Conservation (phyloP, 1,284 basidiomycete genomes). For the Trichosporon sp. region DNA sequence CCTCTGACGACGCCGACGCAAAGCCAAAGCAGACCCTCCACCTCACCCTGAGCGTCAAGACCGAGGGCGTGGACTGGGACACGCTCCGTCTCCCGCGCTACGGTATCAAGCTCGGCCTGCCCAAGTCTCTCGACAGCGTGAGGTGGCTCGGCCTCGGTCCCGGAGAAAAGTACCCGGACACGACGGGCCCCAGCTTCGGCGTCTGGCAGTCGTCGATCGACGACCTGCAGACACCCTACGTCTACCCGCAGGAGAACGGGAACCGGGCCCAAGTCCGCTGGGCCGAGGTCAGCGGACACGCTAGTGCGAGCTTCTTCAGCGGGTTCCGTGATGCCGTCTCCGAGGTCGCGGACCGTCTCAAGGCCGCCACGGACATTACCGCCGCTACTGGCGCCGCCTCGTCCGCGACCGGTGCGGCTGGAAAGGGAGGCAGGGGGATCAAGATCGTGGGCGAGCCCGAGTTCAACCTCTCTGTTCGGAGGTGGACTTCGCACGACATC, state of each 20-base stretch:
- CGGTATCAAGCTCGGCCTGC: conserved; percentile 30
- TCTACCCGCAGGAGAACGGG: conserved; percentile 38
- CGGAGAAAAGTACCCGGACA: conserved; percentile 34
- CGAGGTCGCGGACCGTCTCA: background rate
- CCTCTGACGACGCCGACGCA: background rate
- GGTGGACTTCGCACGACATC: conserved; percentile 31
- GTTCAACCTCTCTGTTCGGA: conserved; percentile 29
- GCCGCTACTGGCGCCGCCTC: background rate
- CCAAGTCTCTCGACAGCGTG: conserved; percentile 21
- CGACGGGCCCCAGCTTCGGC: conserved; percentile 24
- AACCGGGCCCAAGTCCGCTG: conserved; percentile 29
- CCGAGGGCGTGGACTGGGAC: conserved; percentile 30
- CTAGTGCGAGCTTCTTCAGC: background rate
- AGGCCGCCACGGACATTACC: background rate
- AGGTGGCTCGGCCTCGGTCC: conserved; percentile 34
- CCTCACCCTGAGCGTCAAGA: conserved; percentile 25
- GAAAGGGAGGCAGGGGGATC: conserved; percentile 3
- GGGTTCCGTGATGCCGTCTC: background rate
- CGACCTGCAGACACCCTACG: conserved; percentile 37
- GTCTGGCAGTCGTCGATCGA: conserved; percentile 26
- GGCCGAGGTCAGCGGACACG: conserved; percentile 23
- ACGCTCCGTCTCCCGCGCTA: conserved; percentile 30
- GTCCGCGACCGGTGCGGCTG: background rate
- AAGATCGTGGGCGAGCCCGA: conserved; percentile 25
- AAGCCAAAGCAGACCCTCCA: conserved; percentile 8